Evolutionary conservation across 306 rosid species (phyloP).

Genomic region (Sindora glabra): DNA sequence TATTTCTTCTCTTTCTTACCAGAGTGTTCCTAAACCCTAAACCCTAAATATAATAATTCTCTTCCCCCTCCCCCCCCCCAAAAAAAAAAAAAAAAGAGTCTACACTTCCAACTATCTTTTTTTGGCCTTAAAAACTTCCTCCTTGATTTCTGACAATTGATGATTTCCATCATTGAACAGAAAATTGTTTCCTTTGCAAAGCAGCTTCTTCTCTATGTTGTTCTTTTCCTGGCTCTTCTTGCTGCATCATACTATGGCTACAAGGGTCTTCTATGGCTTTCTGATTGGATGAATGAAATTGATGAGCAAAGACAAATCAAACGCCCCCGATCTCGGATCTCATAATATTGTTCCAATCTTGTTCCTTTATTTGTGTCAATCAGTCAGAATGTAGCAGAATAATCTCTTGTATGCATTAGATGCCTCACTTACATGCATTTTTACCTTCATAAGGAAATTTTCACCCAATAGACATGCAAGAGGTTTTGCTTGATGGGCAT

Average conservation of each 20-base stretch:
- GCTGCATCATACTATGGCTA: constrained; percentile 44
- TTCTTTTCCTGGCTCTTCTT: constrained; percentile 34
- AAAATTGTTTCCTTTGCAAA: constrained; percentile 37
- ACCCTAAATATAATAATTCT: too few species aligned
- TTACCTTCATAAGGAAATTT: too few species aligned
- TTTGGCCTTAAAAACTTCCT: too few species aligned
- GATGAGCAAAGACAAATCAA: constrained; percentile 52
- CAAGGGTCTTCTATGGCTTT: constrained; percentile 62
- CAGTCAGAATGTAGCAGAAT: neutral
- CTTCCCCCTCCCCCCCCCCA: too few species aligned
- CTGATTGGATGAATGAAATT: constrained; percentile 86
- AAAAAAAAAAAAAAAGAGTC: too few species aligned
- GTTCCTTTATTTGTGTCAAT: neutral
- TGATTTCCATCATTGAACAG: constrained; percentile 36
- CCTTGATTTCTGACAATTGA: too few species aligned
- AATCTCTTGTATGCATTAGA: neutral
- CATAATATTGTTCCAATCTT: constrained; percentile 6
- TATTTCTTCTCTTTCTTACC: constrained; percentile 10
- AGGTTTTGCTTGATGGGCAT: too few species aligned
- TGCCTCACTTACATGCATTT: neutral
- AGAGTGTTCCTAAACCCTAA: too few species aligned
- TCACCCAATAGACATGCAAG: too few species aligned
- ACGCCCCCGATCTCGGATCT: constrained; percentile 35
- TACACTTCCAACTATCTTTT: too few species aligned
- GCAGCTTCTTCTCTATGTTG: constrained; percentile 37